These are phyloP conservation scores for Silene noctiflora DNA, from an alignment of 179 eudicot genomes.

Conservation along the genomic window DNA sequence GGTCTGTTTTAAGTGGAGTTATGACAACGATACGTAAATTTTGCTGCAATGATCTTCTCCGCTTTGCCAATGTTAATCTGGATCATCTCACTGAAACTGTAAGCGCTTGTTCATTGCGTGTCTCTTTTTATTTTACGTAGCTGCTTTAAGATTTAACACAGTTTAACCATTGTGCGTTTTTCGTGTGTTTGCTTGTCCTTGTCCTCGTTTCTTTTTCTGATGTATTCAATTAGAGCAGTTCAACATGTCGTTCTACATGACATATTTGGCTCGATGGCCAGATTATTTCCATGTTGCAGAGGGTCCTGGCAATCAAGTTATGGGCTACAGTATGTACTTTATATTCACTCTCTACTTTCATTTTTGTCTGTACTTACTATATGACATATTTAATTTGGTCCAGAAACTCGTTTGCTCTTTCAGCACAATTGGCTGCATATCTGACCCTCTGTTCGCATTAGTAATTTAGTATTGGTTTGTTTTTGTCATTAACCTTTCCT, in stretches of 20 bases:
- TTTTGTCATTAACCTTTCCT: background rate
- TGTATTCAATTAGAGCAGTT: constrained; percentile 46
- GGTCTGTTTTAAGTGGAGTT: constrained; percentile 7
- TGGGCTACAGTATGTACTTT: constrained; percentile 80
- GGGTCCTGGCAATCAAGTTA: constrained; percentile 71
- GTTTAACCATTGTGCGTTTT: background rate
- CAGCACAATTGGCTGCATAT: background rate
- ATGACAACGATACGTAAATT: constrained; percentile 77
- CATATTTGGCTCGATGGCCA: constrained; percentile 94
- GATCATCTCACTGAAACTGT: constrained; percentile 98
- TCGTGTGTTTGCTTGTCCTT: background rate
- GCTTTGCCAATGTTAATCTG: constrained; percentile 77
- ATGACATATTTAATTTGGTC: background rate
- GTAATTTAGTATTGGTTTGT: background rate
- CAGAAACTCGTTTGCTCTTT: background rate
- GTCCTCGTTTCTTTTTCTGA: background rate
- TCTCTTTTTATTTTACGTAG: background rate
- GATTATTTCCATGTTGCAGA: constrained; percentile 94
- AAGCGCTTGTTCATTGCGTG: constrained; percentile 18
- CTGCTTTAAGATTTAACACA: background rate
- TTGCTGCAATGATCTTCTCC: constrained; percentile 90
- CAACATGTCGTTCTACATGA: constrained; percentile 98
- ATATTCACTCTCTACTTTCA: constrained; percentile 1
- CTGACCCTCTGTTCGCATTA: background rate
- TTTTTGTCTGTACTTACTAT: background rate